Conservation (phyloP, 345 rosid species). For the Gossypioides kirkii region DNA sequence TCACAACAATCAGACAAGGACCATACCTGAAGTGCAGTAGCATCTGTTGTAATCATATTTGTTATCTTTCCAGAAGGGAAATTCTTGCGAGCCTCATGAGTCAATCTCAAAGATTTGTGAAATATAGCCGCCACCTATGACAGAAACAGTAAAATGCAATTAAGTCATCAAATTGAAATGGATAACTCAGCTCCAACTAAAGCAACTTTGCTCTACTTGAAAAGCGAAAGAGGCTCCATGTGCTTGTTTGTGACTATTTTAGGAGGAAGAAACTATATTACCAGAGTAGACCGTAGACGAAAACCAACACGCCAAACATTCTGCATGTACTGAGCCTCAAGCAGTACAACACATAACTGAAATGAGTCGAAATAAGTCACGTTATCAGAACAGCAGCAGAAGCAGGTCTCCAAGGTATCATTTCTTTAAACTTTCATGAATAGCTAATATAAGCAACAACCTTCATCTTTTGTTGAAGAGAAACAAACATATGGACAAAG, state of each 20-base stretch:
- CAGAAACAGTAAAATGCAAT: conserved; percentile 9
- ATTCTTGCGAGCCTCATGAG: conserved; percentile 79
- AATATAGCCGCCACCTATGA: conserved; percentile 89
- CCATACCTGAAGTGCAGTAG: conserved; percentile 78
- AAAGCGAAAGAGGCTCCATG: conserved; percentile 1
- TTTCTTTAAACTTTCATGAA: background rate
- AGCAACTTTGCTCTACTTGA: background rate
- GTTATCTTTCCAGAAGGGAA: conserved; percentile 87
- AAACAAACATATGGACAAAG: background rate
- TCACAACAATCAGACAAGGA: background rate
- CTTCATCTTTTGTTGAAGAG: background rate
- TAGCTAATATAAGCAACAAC: background rate
- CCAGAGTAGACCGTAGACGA: conserved; percentile 88
- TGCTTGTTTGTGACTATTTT: background rate
- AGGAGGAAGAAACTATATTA: conserved; percentile 28
- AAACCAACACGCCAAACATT: conserved; percentile 88
- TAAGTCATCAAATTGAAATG: conserved; percentile 1
- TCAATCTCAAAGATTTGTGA: conserved; percentile 74
- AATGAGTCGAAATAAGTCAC: conserved; percentile 14
- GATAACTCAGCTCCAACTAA: conserved; percentile 10
- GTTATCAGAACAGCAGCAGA: conserved; percentile 7
- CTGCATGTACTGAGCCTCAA: conserved; percentile 75
- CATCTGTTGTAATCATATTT: conserved; percentile 95
- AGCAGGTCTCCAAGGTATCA: background rate
- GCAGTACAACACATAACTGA: conserved; percentile 73